Base-by-base conservation (phyloP, 1,139 yeast species). In the Yamadazyma friedrichii region DNA sequence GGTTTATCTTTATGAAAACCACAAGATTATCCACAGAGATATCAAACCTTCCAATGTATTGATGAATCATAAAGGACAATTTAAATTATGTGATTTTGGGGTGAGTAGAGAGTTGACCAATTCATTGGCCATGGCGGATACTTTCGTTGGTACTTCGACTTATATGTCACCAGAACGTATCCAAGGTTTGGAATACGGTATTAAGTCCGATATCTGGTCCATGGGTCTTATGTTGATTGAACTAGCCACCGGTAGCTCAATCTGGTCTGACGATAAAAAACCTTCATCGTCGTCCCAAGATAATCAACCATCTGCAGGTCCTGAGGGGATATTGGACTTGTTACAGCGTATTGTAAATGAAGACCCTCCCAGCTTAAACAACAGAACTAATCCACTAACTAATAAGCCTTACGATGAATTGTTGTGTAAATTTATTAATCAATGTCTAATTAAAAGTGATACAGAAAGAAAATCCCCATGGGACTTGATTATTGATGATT, bases 161-260 rank as follows among this genome's bases (percentile, higher is more conserved):
- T 93, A 93, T 58, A 93, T 93, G 98, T 88, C 96, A 1, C 98
- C 98, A 0, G 98, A 93, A 57, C 76, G 98, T 49, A 93, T 93
- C 42, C 96, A 88, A 63, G 98, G 98, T 10, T 88, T 88, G 37
- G 84, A 84, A 12, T 93, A 93, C 62, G 86, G 96, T 6, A 86
- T 91, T 17, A 89, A 91, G 53, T 91, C 96, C 27, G 98, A 93
- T 59, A 93, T 93, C 11, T 93, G 98, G 98, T 88, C 97, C 1
- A 69, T 91, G 55, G 98, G 98, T 1, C 69, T 93, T 35, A 86
- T 91, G 82, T 70, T 93, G 38, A 80, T 88, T 38, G 98, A 93
- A 59, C 69, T 93, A 42, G 93, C 96, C 1, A 79, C 87, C 9
- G 98, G 98, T 0, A 73, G 73, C 41, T 76, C 66, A 33, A 69